phyloP scores from a whole-genome alignment of 352 stramenopile genomes.

The Pythium brachiatum region DNA sequence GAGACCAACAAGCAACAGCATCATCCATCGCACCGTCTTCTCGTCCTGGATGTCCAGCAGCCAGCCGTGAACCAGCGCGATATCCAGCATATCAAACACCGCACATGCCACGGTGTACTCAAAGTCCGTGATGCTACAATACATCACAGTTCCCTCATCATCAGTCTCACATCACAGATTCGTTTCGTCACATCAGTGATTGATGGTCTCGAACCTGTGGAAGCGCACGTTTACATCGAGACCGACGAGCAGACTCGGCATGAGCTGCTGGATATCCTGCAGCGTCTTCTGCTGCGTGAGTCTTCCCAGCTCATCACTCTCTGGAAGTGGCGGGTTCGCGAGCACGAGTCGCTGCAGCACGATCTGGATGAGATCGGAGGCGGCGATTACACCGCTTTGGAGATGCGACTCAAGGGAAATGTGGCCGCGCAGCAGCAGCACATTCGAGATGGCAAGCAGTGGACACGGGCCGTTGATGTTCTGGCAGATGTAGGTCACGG shows the following conservation, averaged over 20 bases:
- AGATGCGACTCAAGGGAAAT: conserved; percentile 73
- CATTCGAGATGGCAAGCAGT: conserved; percentile 95
- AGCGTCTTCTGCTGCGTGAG: conserved; percentile 86
- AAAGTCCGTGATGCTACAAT: conserved; percentile 80
- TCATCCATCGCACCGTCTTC: conserved; percentile 44
- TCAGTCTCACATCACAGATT: not conserved
- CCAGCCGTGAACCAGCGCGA: conserved; percentile 97
- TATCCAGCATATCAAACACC: conserved; percentile 95
- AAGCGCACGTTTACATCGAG: conserved; percentile 99
- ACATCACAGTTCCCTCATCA: conserved; percentile 4
- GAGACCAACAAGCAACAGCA: not conserved
- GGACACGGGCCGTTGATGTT: conserved; percentile 98
- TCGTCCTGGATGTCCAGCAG: conserved; percentile 93
- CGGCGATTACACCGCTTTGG: conserved; percentile 71
- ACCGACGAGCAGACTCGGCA: conserved; percentile 94
- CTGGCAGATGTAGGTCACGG: conserved; percentile 92
- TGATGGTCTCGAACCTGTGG: conserved; percentile 51
- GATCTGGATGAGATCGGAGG: conserved; percentile 89
- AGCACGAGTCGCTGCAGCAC: conserved; percentile 87
- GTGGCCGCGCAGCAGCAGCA: conserved; percentile 91
- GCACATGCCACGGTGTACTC: conserved; percentile 95
- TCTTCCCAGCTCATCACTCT: conserved; percentile 48
- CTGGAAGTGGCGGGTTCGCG: conserved; percentile 64
- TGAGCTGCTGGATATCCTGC: conserved; percentile 85
- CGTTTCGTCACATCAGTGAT: not conserved